Base-by-base conservation (phyloP, 2,329 filamentous ascomycete species). In the Amauroascus niger region DNA sequence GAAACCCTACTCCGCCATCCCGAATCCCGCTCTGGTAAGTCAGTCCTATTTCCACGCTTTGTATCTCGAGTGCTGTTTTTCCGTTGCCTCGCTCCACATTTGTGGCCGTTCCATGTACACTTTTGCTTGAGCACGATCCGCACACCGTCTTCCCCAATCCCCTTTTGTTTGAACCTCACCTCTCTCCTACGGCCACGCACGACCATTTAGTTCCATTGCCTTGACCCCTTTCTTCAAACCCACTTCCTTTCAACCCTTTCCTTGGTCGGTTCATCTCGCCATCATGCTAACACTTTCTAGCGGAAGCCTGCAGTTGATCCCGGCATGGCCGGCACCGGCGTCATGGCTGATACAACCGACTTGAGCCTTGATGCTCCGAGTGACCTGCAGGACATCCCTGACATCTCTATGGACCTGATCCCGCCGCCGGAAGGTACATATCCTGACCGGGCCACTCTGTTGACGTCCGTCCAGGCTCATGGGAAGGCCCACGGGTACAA, bases 361-460 rank as follows among this genome's bases (percentile, higher is more conserved):
- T 61, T 72, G 57, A 73, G 71, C 61, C 62, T 72, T 53, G 70
- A 73, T 60, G 70, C 70, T 56, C 70, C 69, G 14, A 72, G 70
- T 61, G 70, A 73, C 58, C 68, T 72, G 56, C 69, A 72, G 58
- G 70, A 72, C 61, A 72, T 73, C 60, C 69, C 70, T 49, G 70
- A 73, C 39, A 59, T 71, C 58, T 65, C 66, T 13, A 70, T 72
- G 64, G 67, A 71, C 61, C 61, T 72, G 52, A 52, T 71, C 28
- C 68, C 70, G 2, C 71, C 71, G 14, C 69, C 69, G 1, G 70
- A 72, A 60, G 69, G 68, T n/a, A 71, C 69, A 26, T 73, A 68
- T 61, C 70, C 71, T 57, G 71, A 73, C 55, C 71, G 69, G 58
- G 57, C 65, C 4, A 63, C 69, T 18, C 62, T 73, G 48, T 63